Evolutionary conservation across 1,284 basidiomycete species (phyloP).

Genomic region (Boletus mariae): DNA sequence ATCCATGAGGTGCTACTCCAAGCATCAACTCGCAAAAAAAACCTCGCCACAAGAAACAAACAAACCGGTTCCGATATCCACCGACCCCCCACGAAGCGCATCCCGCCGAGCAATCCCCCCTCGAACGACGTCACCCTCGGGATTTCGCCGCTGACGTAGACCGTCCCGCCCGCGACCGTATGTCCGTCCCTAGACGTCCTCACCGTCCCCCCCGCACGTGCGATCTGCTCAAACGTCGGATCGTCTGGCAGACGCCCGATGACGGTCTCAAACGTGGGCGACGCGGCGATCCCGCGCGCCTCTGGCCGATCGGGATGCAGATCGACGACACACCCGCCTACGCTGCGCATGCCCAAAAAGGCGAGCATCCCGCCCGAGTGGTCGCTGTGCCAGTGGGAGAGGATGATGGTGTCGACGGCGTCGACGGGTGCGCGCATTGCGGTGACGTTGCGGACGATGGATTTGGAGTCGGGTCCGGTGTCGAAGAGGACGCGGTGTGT

Average conservation of each 20-base stretch:
- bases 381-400: constrained; percentile 83
- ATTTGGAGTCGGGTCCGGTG: constrained; percentile 72
- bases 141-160: constrained; percentile 80
- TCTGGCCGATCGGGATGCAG: constrained; percentile 73
- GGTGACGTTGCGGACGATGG: constrained; percentile 65
- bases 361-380: constrained; percentile 73
- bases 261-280: constrained; percentile 53
- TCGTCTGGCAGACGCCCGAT: constrained; percentile 61
- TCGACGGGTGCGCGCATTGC: constrained; percentile 56
- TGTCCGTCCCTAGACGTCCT: constrained; percentile 60
- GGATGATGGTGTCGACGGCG: constrained; percentile 59
- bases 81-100: constrained; percentile 55
- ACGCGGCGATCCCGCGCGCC: constrained; percentile 69
- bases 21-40: neutral
- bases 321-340: constrained; percentile 51
- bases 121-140: constrained; percentile 68
- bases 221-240: constrained; percentile 67
- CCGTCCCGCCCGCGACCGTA: constrained; percentile 52
- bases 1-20: constrained; percentile 66
- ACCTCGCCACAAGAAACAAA: neutral
- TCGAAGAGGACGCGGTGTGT: constrained; percentile 67
- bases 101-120: constrained; percentile 60
- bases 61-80: constrained; percentile 66
- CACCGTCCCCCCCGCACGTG: constrained; percentile 50
- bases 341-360: constrained; percentile 48